A percentile compares a stretch with the other conserved stretches of the same genome.
Evolutionary conservation across 345 rosid genomes (phyloP).

Genomic region (Euphorbia peplus): DNA sequence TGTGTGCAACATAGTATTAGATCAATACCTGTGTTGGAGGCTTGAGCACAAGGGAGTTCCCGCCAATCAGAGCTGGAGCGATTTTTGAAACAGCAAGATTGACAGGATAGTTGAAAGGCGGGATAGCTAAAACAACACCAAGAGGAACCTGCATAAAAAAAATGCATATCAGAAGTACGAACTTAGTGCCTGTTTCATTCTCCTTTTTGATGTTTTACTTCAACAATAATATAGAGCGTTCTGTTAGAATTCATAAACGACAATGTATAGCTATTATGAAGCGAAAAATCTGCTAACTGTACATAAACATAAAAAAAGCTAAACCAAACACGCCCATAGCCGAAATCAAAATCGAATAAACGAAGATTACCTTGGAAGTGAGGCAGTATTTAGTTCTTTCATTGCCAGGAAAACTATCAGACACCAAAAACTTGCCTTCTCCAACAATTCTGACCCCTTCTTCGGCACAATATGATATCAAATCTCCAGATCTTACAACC

Average conservation of each 20-base stretch:
- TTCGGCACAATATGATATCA: constrained; percentile 88
- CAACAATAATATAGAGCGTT: no score
- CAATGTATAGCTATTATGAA: no score
- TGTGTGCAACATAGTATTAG: no score
- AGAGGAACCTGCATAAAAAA: constrained; percentile 62
- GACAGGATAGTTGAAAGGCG: constrained; percentile 97
- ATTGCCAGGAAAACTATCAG: constrained; percentile 97
- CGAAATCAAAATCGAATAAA: not conserved
- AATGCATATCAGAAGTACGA: not conserved
- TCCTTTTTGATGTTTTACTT: no score
- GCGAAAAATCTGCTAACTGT: no score
- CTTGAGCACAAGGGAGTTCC: constrained; percentile 92
- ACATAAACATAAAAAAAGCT: no score
- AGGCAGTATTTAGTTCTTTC: constrained; percentile 98
- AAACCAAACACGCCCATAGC: no score
- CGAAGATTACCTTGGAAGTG: constrained; percentile 64
- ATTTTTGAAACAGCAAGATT: constrained; percentile 94
- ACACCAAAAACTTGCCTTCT: constrained; percentile 83
- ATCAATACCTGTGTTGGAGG: constrained; percentile 92
- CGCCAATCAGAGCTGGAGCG: constrained; percentile 86
- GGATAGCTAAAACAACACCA: constrained; percentile 90
- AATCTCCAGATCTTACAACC: constrained; percentile 98
- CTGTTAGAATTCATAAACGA: no score
- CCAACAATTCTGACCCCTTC: constrained; percentile 96
- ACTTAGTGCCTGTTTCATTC: not conserved